Base-by-base conservation (phyloP, 345 rosid species). In the Diplotaxis tenuifolia region DNA sequence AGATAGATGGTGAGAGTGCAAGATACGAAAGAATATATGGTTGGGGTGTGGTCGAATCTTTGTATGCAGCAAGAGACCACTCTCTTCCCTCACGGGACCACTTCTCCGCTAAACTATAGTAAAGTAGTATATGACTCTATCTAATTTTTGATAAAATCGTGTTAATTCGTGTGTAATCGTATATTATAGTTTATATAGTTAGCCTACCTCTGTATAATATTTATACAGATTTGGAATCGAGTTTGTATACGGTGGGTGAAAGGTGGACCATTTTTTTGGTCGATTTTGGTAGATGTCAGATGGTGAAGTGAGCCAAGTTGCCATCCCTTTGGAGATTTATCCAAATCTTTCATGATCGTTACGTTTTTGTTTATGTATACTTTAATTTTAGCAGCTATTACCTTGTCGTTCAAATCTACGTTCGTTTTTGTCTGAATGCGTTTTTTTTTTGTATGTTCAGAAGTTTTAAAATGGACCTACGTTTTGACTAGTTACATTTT, bases 11-110 rank as follows among this genome's bases (percentile, higher is more conserved):
- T 3, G 77, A 66, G 66, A 65, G 53, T 57, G 53, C 45, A 2
- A 66, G 60, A 50, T 31, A 65, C 66, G 50, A 65, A 2, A 65
- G 50, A 73, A 73, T 57, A 65, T 74, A 65, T 74, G 77, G 72
- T 73, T 73, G n/a, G 71, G 77, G 65, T 73, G 71, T 73, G 71
- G 77, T 74, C 65, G 58, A 56, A 65, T 73, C 77, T 65, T 65
- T 65, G 38, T 57, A 45, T 74, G 59, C 66, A 56, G 52, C 77
- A 6, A 56, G 50, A 42, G 77, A 73, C 66, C 77, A 21, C 63
- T 61, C 66, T 72, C 62, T 63, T 11, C 53, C 61, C 68, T 49
- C 16, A 65, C 49, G 14, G 71, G 77, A 73, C 77, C 76, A 63
- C 69, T 36, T 45, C 54, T 36, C n/a, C 50, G 29, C 64, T 36